Percentiles rank a stretch among this genome's conserved stretches.
Evolutionary conservation across 495 filamentous ascomycete genomes (phyloP).

Genomic region (Penicillium malachiteum): DNA sequence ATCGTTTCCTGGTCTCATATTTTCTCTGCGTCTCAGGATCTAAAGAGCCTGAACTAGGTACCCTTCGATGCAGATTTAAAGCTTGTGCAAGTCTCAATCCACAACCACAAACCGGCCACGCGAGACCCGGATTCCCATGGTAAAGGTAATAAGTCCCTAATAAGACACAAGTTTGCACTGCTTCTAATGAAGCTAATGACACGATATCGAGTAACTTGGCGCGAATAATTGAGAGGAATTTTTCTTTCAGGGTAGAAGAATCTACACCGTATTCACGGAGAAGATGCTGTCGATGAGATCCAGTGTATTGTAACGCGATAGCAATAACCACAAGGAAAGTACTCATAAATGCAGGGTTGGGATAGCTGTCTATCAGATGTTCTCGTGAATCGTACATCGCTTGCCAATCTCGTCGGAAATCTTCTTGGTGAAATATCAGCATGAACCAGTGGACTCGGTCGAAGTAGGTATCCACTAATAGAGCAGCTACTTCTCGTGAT

Average conservation of each 20-base stretch:
- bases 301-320: slow-evolving; percentile 30
- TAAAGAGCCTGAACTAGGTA: background rate
- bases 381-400: slow-evolving; percentile 15
- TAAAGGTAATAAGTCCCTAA: slow-evolving; percentile 40
- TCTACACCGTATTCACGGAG: slow-evolving; percentile 9
- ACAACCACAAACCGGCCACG: slow-evolving; percentile 41
- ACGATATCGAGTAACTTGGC: slow-evolving; percentile 25
- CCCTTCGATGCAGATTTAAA: slow-evolving; percentile 32
- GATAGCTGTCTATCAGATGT: background rate
- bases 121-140: slow-evolving; percentile 31
- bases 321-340: slow-evolving; percentile 31
- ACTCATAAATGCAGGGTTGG: slow-evolving; percentile 22
- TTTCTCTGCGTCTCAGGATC: slow-evolving; percentile 4
- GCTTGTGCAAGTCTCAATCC: slow-evolving; percentile 36
- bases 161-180: slow-evolving; percentile 34
- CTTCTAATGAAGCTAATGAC: slow-evolving; percentile 25
- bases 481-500: slow-evolving; percentile 16
- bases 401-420: slow-evolving; percentile 33
- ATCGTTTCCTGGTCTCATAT: slow-evolving; percentile 35
- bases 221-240: slow-evolving; percentile 15
- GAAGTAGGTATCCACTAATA: slow-evolving; percentile 41
- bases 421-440: slow-evolving; percentile 36
- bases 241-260: slow-evolving; percentile 21
- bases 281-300: slow-evolving; percentile 8
- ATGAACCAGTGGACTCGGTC: slow-evolving; percentile 40